Percentiles rank a stretch among this genome's conserved stretches.
phyloP scores from a whole-genome alignment of 345 rosid genomes.

The Syzygium grande region DNA sequence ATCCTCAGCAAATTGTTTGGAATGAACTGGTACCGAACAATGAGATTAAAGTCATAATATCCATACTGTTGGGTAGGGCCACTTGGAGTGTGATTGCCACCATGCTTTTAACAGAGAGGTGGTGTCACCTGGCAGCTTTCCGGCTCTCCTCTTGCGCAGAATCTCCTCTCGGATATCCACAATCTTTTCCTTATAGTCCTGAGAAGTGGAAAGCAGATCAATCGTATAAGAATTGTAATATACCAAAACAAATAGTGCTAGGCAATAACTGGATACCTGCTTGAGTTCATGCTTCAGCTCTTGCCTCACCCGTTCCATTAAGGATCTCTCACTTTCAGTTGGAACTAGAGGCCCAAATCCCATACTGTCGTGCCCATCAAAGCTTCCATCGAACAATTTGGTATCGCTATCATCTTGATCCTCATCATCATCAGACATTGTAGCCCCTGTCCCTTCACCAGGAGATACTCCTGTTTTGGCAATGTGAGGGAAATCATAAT shows the following conservation, averaged over 20 bases:
- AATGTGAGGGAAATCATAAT: background rate
- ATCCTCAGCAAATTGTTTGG: background rate
- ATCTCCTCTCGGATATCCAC: slow-evolving; percentile 87
- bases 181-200: slow-evolving; percentile 87
- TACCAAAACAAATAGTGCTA: background rate
- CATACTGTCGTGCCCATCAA: slow-evolving; percentile 52
- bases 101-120: slow-evolving; percentile 70
- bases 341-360: slow-evolving; percentile 86
- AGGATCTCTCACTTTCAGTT: slow-evolving; percentile 72
- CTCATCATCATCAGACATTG: slow-evolving; percentile 90
- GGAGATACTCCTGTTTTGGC: slow-evolving; percentile 54
- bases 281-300: slow-evolving; percentile 89
- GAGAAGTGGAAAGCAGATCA: background rate
- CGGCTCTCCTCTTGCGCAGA: slow-evolving; percentile 83
- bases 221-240: background rate
- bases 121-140: slow-evolving; percentile 86
- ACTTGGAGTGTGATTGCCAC: slow-evolving; percentile 89
- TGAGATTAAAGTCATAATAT: background rate
- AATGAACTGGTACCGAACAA: background rate
- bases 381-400: slow-evolving; percentile 34
- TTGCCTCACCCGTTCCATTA: slow-evolving; percentile 82
- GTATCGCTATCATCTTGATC: slow-evolving; percentile 64
- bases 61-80: slow-evolving; percentile 89
- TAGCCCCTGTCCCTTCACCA: slow-evolving; percentile 76
- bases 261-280: slow-evolving; percentile 33